phyloP scores from a whole-genome alignment of 2,329 filamentous ascomycete species.

The Clonostachys byssicola region DNA sequence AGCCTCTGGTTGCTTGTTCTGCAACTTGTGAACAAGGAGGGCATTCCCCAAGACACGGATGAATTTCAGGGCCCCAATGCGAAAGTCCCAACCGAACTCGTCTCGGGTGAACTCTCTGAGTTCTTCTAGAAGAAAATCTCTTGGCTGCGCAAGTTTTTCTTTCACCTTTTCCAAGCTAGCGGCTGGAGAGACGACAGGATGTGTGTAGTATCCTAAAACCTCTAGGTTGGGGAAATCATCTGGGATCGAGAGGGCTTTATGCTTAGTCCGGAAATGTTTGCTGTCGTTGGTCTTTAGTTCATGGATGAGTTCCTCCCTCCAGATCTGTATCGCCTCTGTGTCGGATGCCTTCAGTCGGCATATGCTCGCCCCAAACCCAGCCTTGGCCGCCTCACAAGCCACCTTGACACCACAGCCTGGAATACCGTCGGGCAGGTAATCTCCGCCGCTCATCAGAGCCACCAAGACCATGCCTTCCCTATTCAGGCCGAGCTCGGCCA shows the following conservation, averaged over 20 bases:
- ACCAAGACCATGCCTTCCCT: conserved; percentile 89
- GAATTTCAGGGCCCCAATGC: conserved; percentile 78
- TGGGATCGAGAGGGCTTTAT: conserved; percentile 71
- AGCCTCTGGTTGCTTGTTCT: conserved; percentile 7
- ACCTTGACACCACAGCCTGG: conserved; percentile 83
- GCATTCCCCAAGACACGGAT: conserved; percentile 75
- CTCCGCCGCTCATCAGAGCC: conserved; percentile 90
- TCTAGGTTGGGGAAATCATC: conserved; percentile 76
- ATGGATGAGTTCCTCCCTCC: conserved; percentile 68
- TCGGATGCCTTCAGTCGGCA: conserved; percentile 62
- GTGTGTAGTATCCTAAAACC: conserved; percentile 81
- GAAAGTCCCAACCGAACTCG: conserved; percentile 81
- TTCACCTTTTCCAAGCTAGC: conserved; percentile 1
- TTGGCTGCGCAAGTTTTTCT: conserved; percentile 3
- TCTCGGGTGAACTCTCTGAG: conserved; percentile 73
- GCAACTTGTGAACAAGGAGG: conserved; percentile 60
- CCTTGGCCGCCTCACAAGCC: conserved; percentile 84
- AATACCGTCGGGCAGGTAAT: conserved; percentile 87
- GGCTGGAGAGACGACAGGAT: conserved; percentile 72
- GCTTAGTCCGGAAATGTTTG: conserved; percentile 72
- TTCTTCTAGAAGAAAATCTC: conserved; percentile 28
- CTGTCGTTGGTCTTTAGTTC: conserved; percentile 83
- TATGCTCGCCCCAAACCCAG: conserved; percentile 77
- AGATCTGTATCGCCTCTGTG: conserved; percentile 53
- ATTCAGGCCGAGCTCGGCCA: conserved; percentile 60